Evolutionary conservation across 495 filamentous ascomycete genomes (phyloP).

Genomic region (Endocarpon pusillum): DNA sequence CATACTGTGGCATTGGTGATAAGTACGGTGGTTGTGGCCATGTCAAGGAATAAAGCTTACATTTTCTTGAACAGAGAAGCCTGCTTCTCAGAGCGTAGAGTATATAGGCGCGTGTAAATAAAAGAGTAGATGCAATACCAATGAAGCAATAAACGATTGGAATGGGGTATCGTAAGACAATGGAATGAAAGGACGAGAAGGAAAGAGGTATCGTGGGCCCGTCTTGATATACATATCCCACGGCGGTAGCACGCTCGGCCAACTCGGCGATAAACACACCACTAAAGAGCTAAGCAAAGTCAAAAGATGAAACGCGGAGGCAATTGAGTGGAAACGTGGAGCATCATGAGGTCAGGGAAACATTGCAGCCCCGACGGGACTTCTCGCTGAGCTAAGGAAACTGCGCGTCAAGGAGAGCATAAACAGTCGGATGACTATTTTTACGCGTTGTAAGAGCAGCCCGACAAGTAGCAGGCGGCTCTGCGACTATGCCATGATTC

Average conservation of each 20-base stretch:
- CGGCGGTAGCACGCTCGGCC: constrained; percentile 1
- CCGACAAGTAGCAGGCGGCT: neutral
- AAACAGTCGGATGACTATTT: neutral
- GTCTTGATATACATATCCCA: constrained; percentile 1
- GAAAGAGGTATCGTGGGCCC: neutral
- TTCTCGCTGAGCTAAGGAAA: no score
- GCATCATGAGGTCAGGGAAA: no score
- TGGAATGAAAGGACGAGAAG: no score
- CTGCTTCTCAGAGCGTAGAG: constrained; percentile 1
- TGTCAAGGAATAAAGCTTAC: no score
- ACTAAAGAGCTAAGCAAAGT: neutral
- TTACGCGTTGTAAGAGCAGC: constrained; percentile 1
- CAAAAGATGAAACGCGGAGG: constrained; percentile 1
- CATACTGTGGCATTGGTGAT: constrained; percentile 20
- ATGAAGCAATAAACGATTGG: neutral
- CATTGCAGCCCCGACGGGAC: no score
- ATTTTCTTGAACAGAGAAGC: no score
- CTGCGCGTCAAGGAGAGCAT: no score
- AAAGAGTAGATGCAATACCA: neutral
- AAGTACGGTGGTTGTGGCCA: no score
- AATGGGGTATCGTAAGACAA: constrained; percentile 1
- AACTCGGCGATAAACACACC: neutral
- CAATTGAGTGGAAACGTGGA: no score
- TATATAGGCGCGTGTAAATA: no score
- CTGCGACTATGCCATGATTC: no score